phyloP scores from a whole-genome alignment of 2,329 filamentous ascomycete species.

The Didymella arachidicola region DNA sequence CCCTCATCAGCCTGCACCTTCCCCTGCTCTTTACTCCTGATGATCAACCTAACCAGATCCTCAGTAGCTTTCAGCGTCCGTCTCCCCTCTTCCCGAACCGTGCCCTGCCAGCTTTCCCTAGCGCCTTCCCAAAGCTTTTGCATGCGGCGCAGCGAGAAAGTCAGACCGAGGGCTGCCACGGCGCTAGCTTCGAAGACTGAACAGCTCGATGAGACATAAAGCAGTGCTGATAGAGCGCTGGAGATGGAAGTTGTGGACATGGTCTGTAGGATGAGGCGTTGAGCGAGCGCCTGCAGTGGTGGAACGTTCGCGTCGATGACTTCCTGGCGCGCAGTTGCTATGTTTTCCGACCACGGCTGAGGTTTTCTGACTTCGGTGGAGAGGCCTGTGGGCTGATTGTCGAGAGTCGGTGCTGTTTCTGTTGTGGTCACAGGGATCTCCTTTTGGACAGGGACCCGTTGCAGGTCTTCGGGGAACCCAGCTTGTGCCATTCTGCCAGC shows the following conservation, averaged over 20 bases:
- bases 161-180: conserved; percentile 65
- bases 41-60: conserved; percentile 56
- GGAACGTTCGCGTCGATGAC: conserved; percentile 54
- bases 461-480: conserved; percentile 55
- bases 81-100: conserved; percentile 65
- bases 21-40: conserved; percentile 55
- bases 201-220: conserved; percentile 63
- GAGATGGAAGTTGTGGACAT: conserved; percentile 71
- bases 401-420: conserved; percentile 29
- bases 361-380: conserved; percentile 39
- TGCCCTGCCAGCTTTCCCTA: conserved; percentile 60
- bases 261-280: conserved; percentile 71
- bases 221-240: conserved; percentile 62
- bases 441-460: conserved; percentile 4
- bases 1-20: conserved; percentile 42
- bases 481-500: conserved; percentile 77
- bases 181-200: conserved; percentile 65
- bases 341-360: conserved; percentile 75
- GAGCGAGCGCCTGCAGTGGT: conserved; percentile 55
- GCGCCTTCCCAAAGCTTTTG: conserved; percentile 67
- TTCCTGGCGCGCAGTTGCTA: conserved; percentile 70
- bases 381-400: conserved; percentile 30
- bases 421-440: conserved; percentile 26
- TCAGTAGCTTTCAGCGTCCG: conserved; percentile 64
- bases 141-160: conserved; percentile 64